Evolutionary conservation across 768 basidiomycete genomes (phyloP).

Genomic region (Rhizopogon sp.): DNA sequence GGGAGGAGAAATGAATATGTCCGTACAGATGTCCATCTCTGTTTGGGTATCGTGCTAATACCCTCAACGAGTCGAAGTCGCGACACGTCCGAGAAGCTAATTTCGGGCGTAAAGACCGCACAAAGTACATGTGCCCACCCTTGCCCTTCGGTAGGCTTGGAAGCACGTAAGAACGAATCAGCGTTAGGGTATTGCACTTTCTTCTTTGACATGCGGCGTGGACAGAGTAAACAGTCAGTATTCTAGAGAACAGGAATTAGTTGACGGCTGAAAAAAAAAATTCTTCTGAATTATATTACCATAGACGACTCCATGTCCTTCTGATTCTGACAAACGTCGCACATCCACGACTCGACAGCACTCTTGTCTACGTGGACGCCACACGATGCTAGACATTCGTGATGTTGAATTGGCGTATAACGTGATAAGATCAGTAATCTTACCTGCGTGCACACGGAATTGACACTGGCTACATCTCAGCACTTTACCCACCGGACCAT

Average conservation of each 20-base stretch:
- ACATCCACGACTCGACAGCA: conserved; percentile 71
- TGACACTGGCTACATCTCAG: conserved; percentile 79
- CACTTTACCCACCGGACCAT: conserved; percentile 72
- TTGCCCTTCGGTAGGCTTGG: conserved; percentile 90
- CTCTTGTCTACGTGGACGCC: conserved; percentile 65
- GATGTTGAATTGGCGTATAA: conserved; percentile 2
- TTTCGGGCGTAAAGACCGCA: conserved; percentile 80
- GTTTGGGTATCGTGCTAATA: conserved; percentile 62
- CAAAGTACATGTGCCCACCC: conserved; percentile 92
- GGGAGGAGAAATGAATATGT: neutral
- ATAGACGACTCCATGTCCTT: conserved; percentile 77
- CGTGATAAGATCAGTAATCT: neutral
- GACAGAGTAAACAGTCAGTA: conserved; percentile 83
- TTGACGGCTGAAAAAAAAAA: neutral
- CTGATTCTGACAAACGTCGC: conserved; percentile 85
- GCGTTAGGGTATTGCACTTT: conserved; percentile 41
- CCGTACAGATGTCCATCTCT: conserved; percentile 74
- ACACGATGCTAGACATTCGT: conserved; percentile 45
- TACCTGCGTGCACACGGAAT: conserved; percentile 78
- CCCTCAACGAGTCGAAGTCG: conserved; percentile 82
- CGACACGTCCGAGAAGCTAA: conserved; percentile 73
- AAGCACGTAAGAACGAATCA: conserved; percentile 66
- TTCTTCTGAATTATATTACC: conserved; percentile 31
- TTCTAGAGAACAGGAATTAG: conserved; percentile 40
- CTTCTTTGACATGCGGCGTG: conserved; percentile 39